Base-by-base conservation (phyloP, 1,284 basidiomycete species). In the Ganoderma lucidum region DNA sequence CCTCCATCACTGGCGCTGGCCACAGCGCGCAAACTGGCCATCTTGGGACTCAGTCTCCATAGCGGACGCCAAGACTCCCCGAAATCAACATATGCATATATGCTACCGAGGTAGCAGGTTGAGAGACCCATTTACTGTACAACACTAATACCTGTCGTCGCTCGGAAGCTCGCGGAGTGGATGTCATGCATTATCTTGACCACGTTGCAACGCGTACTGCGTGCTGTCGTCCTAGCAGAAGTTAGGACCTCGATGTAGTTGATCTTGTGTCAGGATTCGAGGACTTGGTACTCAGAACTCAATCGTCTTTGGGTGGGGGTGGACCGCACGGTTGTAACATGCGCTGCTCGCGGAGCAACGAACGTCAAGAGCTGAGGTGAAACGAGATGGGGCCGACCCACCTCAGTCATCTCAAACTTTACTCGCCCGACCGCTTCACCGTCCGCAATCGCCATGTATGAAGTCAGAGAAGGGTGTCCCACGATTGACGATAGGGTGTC, bases 271-370 rank as follows among this genome's bases (percentile, higher is more conserved):
- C 37, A 19, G 4, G 32, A 44, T 30, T 8, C 2, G 37, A 41
- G 59, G 61, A 55, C 58, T 45, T 10, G 56, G 35, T n/a, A 48
- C 48, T 65, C 63, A 8, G 15, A 35, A 55, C 63, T 61, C 62
- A 80, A 58, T 98, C 96, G 73, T 97, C 95, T 82, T 97, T 97
- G 60, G 89, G 88, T 2, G 97, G 97, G 30, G 97, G 97, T 53
- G 96, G 96, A 0, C 97, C 97, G 77, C 96, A 99, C n/a, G 97
- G 97, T 80, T 99, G 97, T 55, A 99, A 85, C 97, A 99, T 98
- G 71, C 93, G 90, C 96, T 98, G 77, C 14, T 37, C 64, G 58
- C 8, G 37, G 12, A 14, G 12, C 19, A 37, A 51, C 12, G 35
- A 39, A 48, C 28, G 51, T 32, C 35, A 58, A 39, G 28, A 23